A percentile compares a stretch with the other conserved stretches of the same genome.
Evolutionary conservation across 2,329 filamentous ascomycete species (phyloP).

Genomic region (Cryphonectria carpinicola): DNA sequence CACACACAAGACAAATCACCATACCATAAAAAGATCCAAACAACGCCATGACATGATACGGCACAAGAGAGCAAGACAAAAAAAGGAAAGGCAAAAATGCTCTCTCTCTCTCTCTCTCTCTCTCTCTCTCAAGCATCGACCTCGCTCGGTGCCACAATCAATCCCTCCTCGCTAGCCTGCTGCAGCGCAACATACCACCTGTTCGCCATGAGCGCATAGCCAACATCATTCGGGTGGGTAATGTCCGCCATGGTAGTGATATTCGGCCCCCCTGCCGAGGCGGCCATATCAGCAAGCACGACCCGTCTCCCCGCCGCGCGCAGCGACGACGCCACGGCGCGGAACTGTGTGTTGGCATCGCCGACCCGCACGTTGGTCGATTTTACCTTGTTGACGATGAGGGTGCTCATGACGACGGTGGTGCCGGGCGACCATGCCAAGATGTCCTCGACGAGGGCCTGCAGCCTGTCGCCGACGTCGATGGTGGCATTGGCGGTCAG

Average conservation of each 20-base stretch:
- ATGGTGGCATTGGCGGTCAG: constrained; percentile 26
- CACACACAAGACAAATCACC: not conserved
- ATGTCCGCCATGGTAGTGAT: constrained; percentile 42
- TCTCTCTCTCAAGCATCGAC: not conserved
- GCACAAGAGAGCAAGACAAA: not conserved
- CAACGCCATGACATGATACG: not conserved
- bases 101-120: not conserved
- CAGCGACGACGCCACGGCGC: constrained; percentile 35
- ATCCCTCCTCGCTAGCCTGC: constrained; percentile 34
- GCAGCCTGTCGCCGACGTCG: constrained; percentile 38
- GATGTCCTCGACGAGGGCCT: constrained; percentile 42
- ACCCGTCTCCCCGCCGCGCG: constrained; percentile 37
- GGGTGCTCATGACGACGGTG: constrained; percentile 45
- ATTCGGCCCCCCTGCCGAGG: constrained; percentile 35
- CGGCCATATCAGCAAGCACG: constrained; percentile 47
- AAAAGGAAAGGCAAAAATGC: not conserved
- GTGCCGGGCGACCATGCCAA: constrained; percentile 38
- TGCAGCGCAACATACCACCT: constrained; percentile 40
- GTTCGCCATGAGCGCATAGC: constrained; percentile 48
- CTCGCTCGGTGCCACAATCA: constrained; percentile 31
- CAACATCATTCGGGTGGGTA: constrained; percentile 45
- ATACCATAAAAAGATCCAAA: not conserved
- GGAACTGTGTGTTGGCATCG: constrained; percentile 41
- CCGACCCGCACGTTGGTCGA: constrained; percentile 35
- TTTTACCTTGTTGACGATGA: constrained; percentile 36